Conservation (phyloP, 108 stramenopile species). For the Bacterosira constricta region DNA sequence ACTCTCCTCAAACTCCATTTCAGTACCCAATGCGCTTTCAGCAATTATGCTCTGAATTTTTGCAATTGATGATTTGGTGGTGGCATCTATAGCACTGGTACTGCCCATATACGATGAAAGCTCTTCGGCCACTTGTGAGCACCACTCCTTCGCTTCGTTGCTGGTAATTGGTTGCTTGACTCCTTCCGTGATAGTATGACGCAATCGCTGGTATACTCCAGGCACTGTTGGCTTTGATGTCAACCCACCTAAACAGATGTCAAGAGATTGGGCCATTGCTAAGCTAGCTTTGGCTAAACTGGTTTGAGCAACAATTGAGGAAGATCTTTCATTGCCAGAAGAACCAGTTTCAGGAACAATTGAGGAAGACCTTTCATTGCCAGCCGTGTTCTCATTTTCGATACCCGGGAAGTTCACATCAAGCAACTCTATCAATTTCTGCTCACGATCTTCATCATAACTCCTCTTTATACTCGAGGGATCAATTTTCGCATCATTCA, state of each 20-base stretch:
- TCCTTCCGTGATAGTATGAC: not conserved
- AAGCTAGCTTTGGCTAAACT: slow-evolving; percentile 17
- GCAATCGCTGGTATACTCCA: not conserved
- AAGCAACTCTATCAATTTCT: slow-evolving; percentile 12
- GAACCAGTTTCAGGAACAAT: not conserved
- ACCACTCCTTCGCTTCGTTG: slow-evolving; percentile 20
- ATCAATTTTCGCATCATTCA: slow-evolving; percentile 18
- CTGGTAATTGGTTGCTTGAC: slow-evolving; percentile 5
- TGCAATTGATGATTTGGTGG: slow-evolving; percentile 2
- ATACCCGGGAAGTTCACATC: slow-evolving; percentile 27
- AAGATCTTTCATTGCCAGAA: not conserved
- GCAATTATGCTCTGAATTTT: slow-evolving; percentile 22
- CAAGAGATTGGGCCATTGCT: slow-evolving; percentile 40
- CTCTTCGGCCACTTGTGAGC: slow-evolving; percentile 19
- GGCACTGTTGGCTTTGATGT: slow-evolving; percentile 8
- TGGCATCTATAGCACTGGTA: not conserved
- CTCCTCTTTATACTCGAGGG: slow-evolving; percentile 14
- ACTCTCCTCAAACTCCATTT: not conserved
- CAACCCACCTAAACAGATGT: slow-evolving; percentile 27
- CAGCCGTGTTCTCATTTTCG: slow-evolving; percentile 11
- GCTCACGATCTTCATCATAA: slow-evolving; percentile 4
- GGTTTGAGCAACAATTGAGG: not conserved
- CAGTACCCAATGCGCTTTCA: slow-evolving; percentile 2
- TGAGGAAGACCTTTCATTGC: not conserved
- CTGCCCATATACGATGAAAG: not conserved